Evolutionary conservation across 495 filamentous ascomycete species (phyloP).

Genomic region (Astrothelium macrocarpum): DNA sequence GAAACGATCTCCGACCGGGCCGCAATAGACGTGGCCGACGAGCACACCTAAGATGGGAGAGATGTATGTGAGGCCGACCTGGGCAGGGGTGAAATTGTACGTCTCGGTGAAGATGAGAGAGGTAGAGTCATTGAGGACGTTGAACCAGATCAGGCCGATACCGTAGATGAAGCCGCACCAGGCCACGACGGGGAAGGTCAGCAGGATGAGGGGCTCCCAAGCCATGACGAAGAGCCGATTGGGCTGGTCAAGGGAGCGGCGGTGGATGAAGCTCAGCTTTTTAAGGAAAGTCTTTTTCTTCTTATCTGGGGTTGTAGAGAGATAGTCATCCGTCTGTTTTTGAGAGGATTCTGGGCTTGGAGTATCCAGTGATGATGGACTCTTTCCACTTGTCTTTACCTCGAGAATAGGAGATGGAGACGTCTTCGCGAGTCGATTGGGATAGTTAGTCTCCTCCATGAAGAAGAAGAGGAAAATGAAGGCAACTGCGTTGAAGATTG

Average conservation of each 20-base stretch:
- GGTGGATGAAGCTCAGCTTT: slow-evolving; percentile 40
- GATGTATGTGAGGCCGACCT: slow-evolving; percentile 54
- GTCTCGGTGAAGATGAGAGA: slow-evolving; percentile 50
- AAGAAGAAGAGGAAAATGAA: slow-evolving; percentile 56
- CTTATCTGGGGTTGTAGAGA: too few relatives aligned
- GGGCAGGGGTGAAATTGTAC: slow-evolving; percentile 49
- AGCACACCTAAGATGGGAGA: slow-evolving; percentile 48
- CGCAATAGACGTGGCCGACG: slow-evolving; percentile 39
- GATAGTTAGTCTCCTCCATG: slow-evolving; percentile 65
- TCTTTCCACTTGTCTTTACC: too few relatives aligned
- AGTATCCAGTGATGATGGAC: too few relatives aligned
- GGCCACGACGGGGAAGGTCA: slow-evolving; percentile 53
- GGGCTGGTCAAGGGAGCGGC: slow-evolving; percentile 20
- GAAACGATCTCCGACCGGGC: slow-evolving; percentile 50
- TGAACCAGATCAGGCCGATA: slow-evolving; percentile 54
- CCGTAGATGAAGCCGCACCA: slow-evolving; percentile 61
- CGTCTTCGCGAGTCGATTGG: too few relatives aligned
- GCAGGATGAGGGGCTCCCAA: slow-evolving; percentile 37
- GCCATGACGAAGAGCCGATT: slow-evolving; percentile 46
- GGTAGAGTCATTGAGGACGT: slow-evolving; percentile 55
- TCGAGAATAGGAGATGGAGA: too few relatives aligned
- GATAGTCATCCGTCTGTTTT: too few relatives aligned
- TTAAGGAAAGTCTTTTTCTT: slow-evolving; percentile 40
- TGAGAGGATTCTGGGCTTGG: too few relatives aligned
- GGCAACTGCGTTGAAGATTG: slow-evolving; percentile 47